A percentile compares a stretch with the other conserved stretches of the same genome.
Conservation (phyloP, 2,329 filamentous ascomycete species). For the Xylariaceae sp. region DNA sequence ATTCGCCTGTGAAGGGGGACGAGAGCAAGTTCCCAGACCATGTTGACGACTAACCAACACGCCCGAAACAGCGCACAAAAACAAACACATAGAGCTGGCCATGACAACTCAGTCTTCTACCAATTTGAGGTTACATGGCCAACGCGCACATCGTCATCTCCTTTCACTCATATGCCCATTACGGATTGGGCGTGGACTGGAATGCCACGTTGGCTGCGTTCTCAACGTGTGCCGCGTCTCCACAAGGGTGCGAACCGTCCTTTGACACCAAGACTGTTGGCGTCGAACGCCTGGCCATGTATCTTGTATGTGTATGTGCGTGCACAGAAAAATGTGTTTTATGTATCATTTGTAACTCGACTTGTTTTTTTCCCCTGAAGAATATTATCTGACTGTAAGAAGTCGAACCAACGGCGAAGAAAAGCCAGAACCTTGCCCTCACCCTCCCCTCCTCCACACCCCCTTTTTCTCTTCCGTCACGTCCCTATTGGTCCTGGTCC, state of each 20-base stretch:
- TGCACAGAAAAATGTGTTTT: too few relatives aligned
- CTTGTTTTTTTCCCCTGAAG: too few relatives aligned
- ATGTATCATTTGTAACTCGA: too few relatives aligned
- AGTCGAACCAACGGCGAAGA: not conserved
- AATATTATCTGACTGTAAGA: too few relatives aligned
- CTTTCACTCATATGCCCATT: constrained; percentile 24
- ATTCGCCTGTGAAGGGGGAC: too few relatives aligned
- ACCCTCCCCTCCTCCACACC: too few relatives aligned
- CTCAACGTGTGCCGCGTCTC: constrained; percentile 29
- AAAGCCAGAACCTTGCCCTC: not conserved
- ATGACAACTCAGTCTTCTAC: constrained; percentile 29
- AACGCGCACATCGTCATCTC: constrained; percentile 27
- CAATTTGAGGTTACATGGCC: constrained; percentile 32
- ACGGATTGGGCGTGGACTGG: constrained; percentile 25
- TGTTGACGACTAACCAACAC: constrained; percentile 26
- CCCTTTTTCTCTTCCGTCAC: constrained; percentile 5
- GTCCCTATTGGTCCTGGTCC: constrained; percentile 20
- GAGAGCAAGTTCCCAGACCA: constrained; percentile 22
- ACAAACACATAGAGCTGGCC: constrained; percentile 24
- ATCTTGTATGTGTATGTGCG: too few relatives aligned
- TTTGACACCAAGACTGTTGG: constrained; percentile 22
- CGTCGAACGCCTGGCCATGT: constrained; percentile 24
- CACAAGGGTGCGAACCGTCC: constrained; percentile 25
- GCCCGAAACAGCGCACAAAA: constrained; percentile 26
- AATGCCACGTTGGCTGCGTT: constrained; percentile 32